Conservation (phyloP, 2,329 filamentous ascomycete genomes). For the Fusarium buharicum region DNA sequence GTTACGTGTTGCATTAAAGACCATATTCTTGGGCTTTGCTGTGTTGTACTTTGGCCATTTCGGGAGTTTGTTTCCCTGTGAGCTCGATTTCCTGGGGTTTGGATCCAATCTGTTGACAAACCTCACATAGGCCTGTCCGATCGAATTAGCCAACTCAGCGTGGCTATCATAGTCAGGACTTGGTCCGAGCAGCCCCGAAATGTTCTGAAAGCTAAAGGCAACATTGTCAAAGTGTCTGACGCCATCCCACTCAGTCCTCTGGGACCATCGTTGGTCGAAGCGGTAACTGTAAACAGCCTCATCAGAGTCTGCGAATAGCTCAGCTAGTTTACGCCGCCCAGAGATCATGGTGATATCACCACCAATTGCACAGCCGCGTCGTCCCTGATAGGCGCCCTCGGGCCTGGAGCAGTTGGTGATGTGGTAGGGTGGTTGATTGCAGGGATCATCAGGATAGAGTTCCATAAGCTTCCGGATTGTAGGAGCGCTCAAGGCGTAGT, state of each 20-base stretch:
- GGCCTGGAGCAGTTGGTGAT: conserved; percentile 40
- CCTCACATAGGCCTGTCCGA: conserved; percentile 55
- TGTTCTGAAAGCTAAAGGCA: conserved; percentile 63
- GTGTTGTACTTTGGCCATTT: conserved; percentile 56
- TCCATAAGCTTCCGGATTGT: conserved; percentile 57
- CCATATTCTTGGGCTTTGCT: conserved; percentile 55
- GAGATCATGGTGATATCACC: conserved; percentile 61
- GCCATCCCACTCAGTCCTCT: conserved; percentile 53
- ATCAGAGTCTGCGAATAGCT: conserved; percentile 51
- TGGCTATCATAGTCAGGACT: conserved; percentile 56
- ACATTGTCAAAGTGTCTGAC: conserved; percentile 62
- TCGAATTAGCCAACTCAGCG: conserved; percentile 47
- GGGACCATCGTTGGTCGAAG: conserved; percentile 60
- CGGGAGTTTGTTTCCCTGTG: conserved; percentile 46
- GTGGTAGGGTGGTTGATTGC: conserved; percentile 54
- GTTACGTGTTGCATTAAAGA: conserved; percentile 56
- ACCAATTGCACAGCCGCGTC: conserved; percentile 58
- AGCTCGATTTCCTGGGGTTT: conserved; percentile 46
- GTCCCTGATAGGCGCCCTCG: conserved; percentile 51
- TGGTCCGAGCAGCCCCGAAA: conserved; percentile 58
- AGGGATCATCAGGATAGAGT: conserved; percentile 61
- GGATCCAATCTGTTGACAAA: conserved; percentile 58
- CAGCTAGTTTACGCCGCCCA: conserved; percentile 57
- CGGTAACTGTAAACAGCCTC: conserved; percentile 59
- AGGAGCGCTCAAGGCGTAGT: conserved; percentile 58